Conservation (phyloP, 345 rosid species). For the Eucalyptus cladocalyx region DNA sequence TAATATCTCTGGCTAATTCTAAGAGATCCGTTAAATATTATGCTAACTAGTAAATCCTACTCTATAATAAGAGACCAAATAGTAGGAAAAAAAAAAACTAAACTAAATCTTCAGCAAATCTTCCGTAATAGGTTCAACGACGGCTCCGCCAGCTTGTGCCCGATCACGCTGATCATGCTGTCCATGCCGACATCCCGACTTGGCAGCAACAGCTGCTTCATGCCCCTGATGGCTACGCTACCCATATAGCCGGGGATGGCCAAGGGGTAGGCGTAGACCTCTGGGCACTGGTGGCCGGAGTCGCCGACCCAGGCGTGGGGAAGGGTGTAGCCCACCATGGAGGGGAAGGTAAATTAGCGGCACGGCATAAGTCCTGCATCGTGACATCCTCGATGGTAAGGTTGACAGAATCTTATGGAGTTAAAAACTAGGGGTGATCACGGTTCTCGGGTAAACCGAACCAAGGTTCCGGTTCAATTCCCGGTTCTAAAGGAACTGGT, state of each 20-base stretch:
- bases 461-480: too few relatives aligned
- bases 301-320: conserved; percentile 97
- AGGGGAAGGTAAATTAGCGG: conserved; percentile 90
- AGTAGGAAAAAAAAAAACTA: too few relatives aligned
- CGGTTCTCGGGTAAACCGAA: too few relatives aligned
- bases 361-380: conserved; percentile 81
- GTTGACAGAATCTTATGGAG: conserved; percentile 1
- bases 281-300: conserved; percentile 73
- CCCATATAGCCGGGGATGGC: conserved; percentile 89
- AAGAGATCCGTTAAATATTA: too few relatives aligned
- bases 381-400: conserved; percentile 63
- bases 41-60: too few relatives aligned
- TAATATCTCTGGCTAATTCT: too few relatives aligned
- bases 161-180: conserved; percentile 94
- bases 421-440: too few relatives aligned
- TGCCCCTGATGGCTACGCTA: conserved; percentile 20
- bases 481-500: too few relatives aligned
- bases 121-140: conserved; percentile 32
- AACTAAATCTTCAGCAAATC: too few relatives aligned
- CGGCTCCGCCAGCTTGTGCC: conserved; percentile 81
- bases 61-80: too few relatives aligned
- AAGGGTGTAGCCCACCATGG: conserved; percentile 88
- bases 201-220: conserved; percentile 41
- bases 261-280: conserved; percentile 85
- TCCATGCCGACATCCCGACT: conserved; percentile 79